Percentiles rank a stretch among this genome's conserved stretches.
These are phyloP conservation scores for Coemansia sp. DNA, from an alignment of 192 early-diverging fungal species.

Conservation along the genomic window DNA sequence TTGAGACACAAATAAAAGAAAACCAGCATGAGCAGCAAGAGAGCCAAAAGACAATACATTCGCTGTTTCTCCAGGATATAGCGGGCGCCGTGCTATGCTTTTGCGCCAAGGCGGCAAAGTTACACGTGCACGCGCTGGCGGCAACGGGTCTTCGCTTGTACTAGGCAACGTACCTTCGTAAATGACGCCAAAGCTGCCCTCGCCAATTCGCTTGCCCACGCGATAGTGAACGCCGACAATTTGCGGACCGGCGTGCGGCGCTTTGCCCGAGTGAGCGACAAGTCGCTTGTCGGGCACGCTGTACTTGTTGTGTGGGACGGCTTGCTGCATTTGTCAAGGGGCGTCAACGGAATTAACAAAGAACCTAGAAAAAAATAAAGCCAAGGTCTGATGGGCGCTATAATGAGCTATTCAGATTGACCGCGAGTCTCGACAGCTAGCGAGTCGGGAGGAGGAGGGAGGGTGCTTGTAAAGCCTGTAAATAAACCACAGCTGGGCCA, in stretches of 20 bases:
- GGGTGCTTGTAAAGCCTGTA: no score
- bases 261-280: conserved; percentile 40
- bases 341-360: conserved; percentile 8
- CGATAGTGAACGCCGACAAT: conserved; percentile 96
- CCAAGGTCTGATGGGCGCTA: neutral
- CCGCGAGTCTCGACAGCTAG: no score
- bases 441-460: no score
- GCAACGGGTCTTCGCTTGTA: neutral
- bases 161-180: conserved; percentile 77
- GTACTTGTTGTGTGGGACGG: conserved; percentile 48
- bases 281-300: conserved; percentile 44
- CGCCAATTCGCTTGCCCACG: conserved; percentile 94
- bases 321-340: conserved; percentile 36
- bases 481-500: no score
- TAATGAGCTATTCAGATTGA: neutral
- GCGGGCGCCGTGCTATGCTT: no score
- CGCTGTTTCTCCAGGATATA: no score
- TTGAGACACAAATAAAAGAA: no score
- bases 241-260: conserved; percentile 58
- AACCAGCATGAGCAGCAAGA: no score
- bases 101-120: no score
- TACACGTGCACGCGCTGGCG: neutral
- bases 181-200: conserved; percentile 98
- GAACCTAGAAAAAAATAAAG: conserved; percentile 6
- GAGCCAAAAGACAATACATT: no score